A percentile compares a stretch with the other conserved stretches of the same genome.
Evolutionary conservation across 305 asterid genomes (phyloP).

Genomic region (Ruellia speciosa): DNA sequence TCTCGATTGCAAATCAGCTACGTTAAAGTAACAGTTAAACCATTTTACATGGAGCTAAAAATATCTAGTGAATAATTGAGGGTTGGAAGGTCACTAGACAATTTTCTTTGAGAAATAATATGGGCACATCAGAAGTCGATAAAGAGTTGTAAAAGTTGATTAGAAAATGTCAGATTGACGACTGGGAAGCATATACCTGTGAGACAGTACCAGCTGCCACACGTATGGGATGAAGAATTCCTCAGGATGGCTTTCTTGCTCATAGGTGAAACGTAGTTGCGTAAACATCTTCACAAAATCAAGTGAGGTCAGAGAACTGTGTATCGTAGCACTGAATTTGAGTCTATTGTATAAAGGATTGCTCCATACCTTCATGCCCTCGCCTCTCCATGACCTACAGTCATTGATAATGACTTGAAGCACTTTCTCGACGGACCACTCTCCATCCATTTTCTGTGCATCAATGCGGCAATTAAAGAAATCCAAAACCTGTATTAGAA

Average conservation of each 20-base stretch:
- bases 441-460: conserved; percentile 62
- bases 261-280: conserved; percentile 84
- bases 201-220: conserved; percentile 79
- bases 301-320: background rate
- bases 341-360: too few species aligned
- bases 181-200: conserved; percentile 38
- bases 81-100: too few species aligned
- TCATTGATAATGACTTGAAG: conserved; percentile 67
- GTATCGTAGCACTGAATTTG: background rate
- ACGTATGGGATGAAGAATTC: conserved; percentile 93
- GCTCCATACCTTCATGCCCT: conserved; percentile 75
- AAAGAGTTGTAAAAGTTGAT: background rate
- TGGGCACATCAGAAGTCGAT: background rate
- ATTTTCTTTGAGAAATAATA: background rate
- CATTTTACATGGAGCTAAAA: too few species aligned
- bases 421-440: conserved; percentile 95
- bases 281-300: conserved; percentile 55
- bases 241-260: conserved; percentile 97
- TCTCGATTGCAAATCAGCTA: too few species aligned
- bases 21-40: too few species aligned
- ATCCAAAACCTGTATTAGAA: conserved; percentile 61
- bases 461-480: conserved; percentile 84
- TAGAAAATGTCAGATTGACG: background rate
- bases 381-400: conserved; percentile 95
- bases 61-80: too few species aligned